Evolutionary conservation across 129 eudicot species (phyloP).

Genomic region (Tagetes erecta): DNA sequence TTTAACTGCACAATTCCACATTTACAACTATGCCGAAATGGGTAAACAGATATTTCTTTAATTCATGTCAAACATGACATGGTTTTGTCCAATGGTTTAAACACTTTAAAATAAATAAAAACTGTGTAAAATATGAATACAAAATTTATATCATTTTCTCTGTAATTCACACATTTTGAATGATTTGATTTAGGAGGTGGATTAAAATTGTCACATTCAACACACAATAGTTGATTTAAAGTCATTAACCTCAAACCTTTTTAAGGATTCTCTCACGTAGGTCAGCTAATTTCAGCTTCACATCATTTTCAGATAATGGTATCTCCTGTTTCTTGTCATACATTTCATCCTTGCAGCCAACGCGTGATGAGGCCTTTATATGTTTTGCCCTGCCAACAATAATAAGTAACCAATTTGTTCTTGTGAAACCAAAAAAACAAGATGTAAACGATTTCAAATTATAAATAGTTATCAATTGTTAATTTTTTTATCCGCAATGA

Average conservation of each 20-base stretch:
- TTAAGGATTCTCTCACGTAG: conserved; percentile 52
- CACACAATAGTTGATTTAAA: background rate
- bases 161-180: background rate
- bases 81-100: background rate
- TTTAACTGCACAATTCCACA: conserved; percentile 52
- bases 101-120: background rate
- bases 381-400: conserved; percentile 70
- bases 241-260: conserved; percentile 44
- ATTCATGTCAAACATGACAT: background rate
- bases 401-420: conserved; percentile 6
- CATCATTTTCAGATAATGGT: conserved; percentile 27
- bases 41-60: background rate
- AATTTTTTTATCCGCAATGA: background rate
- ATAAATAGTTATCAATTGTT: background rate
- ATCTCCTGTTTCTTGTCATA: conserved; percentile 39
- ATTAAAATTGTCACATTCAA: background rate
- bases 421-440: conserved; percentile 2
- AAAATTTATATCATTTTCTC: background rate
- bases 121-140: background rate
- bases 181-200: background rate
- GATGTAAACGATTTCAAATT: background rate
- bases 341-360: conserved; percentile 46
- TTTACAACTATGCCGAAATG: background rate
- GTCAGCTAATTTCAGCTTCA: conserved; percentile 39
- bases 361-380: conserved; percentile 57